Evolutionary conservation across 1,139 yeast species (phyloP), one percentile per base, ranked within the genome.

Genomic region (Meyerozyma elateridarum): DNA sequence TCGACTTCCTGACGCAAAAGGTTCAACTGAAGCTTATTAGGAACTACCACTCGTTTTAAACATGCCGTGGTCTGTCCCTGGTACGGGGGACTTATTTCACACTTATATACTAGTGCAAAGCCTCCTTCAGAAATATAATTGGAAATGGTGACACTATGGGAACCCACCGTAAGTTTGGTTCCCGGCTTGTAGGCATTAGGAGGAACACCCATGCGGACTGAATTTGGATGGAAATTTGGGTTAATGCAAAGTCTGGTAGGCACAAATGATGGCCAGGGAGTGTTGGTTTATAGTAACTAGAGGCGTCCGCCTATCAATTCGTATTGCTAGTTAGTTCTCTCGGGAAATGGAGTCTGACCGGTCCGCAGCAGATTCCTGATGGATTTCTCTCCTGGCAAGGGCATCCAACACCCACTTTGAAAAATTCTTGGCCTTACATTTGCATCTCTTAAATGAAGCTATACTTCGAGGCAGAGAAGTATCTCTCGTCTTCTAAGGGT

Each of bases 1-100:
- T 81, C 91, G 5, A 84, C 93, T 51, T 84, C 94, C 39, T 81
- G 85, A 34, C 93, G 59, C 40, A 84, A 62, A 31, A 76, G 73
- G 41, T 76, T 74, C 49, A 84, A 63, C 20, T 83, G 82, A 53
- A 71, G 68, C 48, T 83, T 84, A 51, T 76, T 80, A 13, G 88
- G 87, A 4, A 82, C 89, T 11, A 73, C 74, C 8, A 83, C 93
- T 40, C 91, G 60, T 50, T 84, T 84, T 52, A 84, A 64, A 55
- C 93, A 83, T 1, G 82, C 89, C 1, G 70, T 48, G 12, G 63
- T 60, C 4, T 70, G 62, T 2, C 66, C 67, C 21, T 58, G 56
- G 44, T 60, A 70, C 4, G 69, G 59, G 8, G 85, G 85, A 28
- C 65, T 61, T 20, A 74, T 71, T 16, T 60, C 59, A 39, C 85